Percentiles rank a stretch among this genome's conserved stretches.
phyloP scores from a whole-genome alignment of 1,284 basidiomycete genomes.

The Anthracocystis walkeri region DNA sequence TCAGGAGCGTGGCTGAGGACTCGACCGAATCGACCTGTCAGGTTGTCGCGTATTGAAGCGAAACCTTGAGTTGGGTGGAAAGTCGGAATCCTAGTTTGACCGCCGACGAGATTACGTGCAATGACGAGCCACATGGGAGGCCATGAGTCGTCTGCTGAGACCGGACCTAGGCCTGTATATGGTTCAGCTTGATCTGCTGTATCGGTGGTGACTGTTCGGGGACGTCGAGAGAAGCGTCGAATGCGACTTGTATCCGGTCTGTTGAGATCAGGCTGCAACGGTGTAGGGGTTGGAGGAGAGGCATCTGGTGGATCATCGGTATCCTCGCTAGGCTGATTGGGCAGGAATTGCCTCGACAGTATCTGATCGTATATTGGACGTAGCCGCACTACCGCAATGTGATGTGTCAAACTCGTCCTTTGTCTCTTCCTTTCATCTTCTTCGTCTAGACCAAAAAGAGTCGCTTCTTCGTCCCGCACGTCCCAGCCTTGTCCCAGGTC shows the following conservation, averaged over 20 bases:
- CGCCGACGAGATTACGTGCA: conserved; percentile 40
- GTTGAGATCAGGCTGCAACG: neutral
- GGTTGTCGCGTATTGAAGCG: conserved; percentile 18
- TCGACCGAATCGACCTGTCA: conserved; percentile 26
- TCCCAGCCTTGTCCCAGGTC: conserved; percentile 44
- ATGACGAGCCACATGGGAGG: conserved; percentile 51
- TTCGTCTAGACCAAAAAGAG: conserved; percentile 24
- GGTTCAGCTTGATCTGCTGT: neutral
- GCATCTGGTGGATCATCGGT: neutral
- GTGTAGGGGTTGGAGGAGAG: neutral
- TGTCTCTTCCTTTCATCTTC: conserved; percentile 20
- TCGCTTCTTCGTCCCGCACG: conserved; percentile 46
- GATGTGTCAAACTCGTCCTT: conserved; percentile 34
- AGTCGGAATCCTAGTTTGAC: conserved; percentile 8
- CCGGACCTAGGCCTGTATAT: conserved; percentile 17
- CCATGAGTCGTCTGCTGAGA: conserved; percentile 38
- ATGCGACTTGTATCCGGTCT: conserved; percentile 37
- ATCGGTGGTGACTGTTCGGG: conserved; percentile 4
- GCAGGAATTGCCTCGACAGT: conserved; percentile 21
- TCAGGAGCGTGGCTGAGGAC: conserved; percentile 16
- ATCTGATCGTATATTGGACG: conserved; percentile 32
- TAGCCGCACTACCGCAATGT: conserved; percentile 37
- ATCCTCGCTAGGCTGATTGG: conserved; percentile 1
- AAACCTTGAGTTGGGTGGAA: conserved; percentile 22
- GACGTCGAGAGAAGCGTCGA: conserved; percentile 37